A percentile compares a stretch with the other conserved stretches of the same genome.
phyloP scores from a whole-genome alignment of 2,329 filamentous ascomycete genomes.

The Hypoxylon sp. region DNA sequence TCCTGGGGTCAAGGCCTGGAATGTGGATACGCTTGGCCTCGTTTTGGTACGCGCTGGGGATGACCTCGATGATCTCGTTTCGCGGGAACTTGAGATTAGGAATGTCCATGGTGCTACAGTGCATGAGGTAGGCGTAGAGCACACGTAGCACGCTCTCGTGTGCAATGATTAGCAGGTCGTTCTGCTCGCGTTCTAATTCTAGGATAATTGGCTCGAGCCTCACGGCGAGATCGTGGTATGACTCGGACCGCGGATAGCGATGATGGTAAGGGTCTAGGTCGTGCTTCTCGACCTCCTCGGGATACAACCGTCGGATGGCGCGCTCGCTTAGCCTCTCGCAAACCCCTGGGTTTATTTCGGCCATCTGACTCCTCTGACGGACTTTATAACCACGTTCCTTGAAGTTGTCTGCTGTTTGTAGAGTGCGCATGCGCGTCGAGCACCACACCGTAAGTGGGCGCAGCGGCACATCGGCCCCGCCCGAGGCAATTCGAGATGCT shows the following conservation, averaged over 20 bases:
- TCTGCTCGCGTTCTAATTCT: constrained; percentile 95
- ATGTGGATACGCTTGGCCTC: constrained; percentile 92
- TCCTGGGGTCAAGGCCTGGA: constrained; percentile 71
- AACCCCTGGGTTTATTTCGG: constrained; percentile 94
- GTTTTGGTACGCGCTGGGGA: constrained; percentile 97
- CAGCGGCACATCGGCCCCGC: constrained; percentile 74
- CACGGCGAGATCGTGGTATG: constrained; percentile 98
- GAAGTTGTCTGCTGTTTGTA: constrained; percentile 89
- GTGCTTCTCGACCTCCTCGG: constrained; percentile 92
- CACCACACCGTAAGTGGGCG: constrained; percentile 94
- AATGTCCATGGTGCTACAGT: constrained; percentile 95
- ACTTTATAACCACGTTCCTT: constrained; percentile 84
- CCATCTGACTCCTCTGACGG: constrained; percentile 93
- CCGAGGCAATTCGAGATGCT: constrained; percentile 73
- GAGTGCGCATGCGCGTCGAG: constrained; percentile 87
- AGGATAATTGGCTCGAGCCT: constrained; percentile 97
- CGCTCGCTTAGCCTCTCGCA: constrained; percentile 93
- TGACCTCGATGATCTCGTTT: constrained; percentile 98
- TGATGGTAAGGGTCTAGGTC: constrained; percentile 97
- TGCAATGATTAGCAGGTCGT: constrained; percentile 97
- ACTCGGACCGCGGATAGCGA: constrained; percentile 95
- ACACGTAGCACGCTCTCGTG: constrained; percentile 98
- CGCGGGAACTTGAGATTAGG: constrained; percentile 93
- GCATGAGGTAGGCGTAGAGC: constrained; percentile 97
- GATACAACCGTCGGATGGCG: constrained; percentile 83